Evolutionary conservation across 164 flowering plant genomes (phyloP).

Genomic region (Nymphaea colorata): DNA sequence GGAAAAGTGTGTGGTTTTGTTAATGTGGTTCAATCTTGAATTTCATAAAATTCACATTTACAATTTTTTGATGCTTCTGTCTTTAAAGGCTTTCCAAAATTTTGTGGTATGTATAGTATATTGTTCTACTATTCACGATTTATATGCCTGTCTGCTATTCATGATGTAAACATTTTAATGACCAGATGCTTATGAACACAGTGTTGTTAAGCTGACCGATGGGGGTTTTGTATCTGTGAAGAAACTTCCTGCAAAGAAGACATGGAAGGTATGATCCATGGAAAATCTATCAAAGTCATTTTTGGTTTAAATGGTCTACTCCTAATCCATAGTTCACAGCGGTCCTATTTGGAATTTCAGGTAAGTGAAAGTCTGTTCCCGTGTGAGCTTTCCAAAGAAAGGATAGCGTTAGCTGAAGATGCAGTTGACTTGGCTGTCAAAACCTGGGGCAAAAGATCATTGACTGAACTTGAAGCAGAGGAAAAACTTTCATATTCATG

Average conservation of each 20-base stretch:
- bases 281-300: neutral
- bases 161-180: neutral
- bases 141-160: neutral
- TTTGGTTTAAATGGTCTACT: no score
- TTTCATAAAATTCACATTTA: no score
- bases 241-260: conserved; percentile 63
- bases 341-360: conserved; percentile 25
- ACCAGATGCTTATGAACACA: conserved; percentile 15
- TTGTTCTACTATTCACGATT: no score
- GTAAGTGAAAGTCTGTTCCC: conserved; percentile 85
- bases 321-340: neutral
- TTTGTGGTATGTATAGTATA: no score
- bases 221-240: conserved; percentile 76
- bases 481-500: conserved; percentile 89
- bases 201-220: conserved; percentile 75
- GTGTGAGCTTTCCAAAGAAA: conserved; percentile 59
- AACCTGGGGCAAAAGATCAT: conserved; percentile 79
- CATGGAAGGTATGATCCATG: conserved; percentile 73
- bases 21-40: no score
- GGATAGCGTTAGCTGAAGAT: conserved; percentile 56
- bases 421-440: conserved; percentile 75
- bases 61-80: no score
- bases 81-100: no score
- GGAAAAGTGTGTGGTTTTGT: no score
- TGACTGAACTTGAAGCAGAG: conserved; percentile 95